These are phyloP conservation scores for Sisymbrium irio DNA, from an alignment of 345 rosid species.

Conservation along the genomic window DNA sequence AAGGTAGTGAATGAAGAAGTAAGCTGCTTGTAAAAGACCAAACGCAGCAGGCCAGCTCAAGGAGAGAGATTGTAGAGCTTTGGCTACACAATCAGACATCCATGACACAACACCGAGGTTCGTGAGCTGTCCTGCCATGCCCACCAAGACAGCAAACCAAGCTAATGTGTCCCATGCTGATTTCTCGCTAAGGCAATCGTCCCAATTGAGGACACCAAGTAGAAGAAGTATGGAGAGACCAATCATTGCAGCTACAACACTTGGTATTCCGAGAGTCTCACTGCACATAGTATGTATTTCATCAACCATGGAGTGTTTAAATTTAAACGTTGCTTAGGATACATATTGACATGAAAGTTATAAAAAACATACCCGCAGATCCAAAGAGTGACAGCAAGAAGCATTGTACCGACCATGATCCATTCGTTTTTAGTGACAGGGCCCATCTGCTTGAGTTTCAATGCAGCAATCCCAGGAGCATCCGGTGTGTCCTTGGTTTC, in stretches of 20 bases:
- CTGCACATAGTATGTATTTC: constrained; percentile 38
- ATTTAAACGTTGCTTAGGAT: not conserved
- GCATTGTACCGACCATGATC: constrained; percentile 91
- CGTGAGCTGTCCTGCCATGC: constrained; percentile 94
- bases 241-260: constrained; percentile 97
- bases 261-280: constrained; percentile 75
- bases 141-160: constrained; percentile 93
- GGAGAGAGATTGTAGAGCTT: constrained; percentile 61
- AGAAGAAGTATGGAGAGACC: constrained; percentile 81
- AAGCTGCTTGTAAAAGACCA: constrained; percentile 83
- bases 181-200: constrained; percentile 89
- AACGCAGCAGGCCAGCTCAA: constrained; percentile 94
- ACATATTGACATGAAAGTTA: not conserved
- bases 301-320: constrained; percentile 3
- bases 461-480: constrained; percentile 89
- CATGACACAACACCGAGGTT: constrained; percentile 81
- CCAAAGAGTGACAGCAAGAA: constrained; percentile 94
- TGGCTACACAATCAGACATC: constrained; percentile 83
- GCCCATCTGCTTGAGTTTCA: constrained; percentile 77
- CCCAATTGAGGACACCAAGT: constrained; percentile 94
- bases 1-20: constrained; percentile 88
- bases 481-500: constrained; percentile 93
- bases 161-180: constrained; percentile 98
- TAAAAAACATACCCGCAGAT: constrained; percentile 64
- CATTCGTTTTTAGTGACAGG: constrained; percentile 82